Percentiles rank a stretch among this genome's conserved stretches.
Conservation (phyloP, 768 basidiomycete genomes). For the Boletus coccyginus region DNA sequence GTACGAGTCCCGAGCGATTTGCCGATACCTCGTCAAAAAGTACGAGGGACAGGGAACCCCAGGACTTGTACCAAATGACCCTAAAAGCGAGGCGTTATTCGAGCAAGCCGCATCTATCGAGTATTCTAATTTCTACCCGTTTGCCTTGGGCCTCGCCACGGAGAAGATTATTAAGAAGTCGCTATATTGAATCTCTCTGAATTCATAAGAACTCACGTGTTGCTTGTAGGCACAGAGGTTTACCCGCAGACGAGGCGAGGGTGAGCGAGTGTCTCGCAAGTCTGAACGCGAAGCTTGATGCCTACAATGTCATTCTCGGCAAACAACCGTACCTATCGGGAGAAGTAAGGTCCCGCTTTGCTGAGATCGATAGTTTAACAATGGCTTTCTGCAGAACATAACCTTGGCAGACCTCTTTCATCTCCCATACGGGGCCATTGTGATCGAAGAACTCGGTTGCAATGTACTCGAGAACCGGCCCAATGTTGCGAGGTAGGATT, state of each 20-base stretch:
- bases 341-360: constrained; percentile 36
- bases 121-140: constrained; percentile 46
- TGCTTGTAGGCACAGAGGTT: constrained; percentile 1
- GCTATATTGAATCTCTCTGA: constrained; percentile 17
- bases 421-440: constrained; percentile 37
- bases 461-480: constrained; percentile 22
- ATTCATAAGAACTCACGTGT: constrained; percentile 2
- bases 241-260: constrained; percentile 19
- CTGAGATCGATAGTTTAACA: background rate
- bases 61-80: constrained; percentile 17
- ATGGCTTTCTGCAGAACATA: constrained; percentile 29
- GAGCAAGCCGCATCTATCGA: constrained; percentile 25
- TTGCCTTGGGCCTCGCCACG: constrained; percentile 37
- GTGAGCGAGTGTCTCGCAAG: constrained; percentile 21
- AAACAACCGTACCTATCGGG: constrained; percentile 57
- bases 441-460: constrained; percentile 24
- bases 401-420: constrained; percentile 48
- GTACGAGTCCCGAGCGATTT: constrained; percentile 29
- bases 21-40: constrained; percentile 31
- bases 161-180: constrained; percentile 57
- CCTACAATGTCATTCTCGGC: constrained; percentile 50
- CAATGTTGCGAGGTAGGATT: constrained; percentile 26
- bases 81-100: constrained; percentile 14
- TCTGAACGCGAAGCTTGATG: constrained; percentile 43
- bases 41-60: constrained; percentile 21